Evolutionary conservation across 306 rosid genomes (phyloP), one percentile per base, ranked within the genome.

Genomic region (Fagus sylvatica): DNA sequence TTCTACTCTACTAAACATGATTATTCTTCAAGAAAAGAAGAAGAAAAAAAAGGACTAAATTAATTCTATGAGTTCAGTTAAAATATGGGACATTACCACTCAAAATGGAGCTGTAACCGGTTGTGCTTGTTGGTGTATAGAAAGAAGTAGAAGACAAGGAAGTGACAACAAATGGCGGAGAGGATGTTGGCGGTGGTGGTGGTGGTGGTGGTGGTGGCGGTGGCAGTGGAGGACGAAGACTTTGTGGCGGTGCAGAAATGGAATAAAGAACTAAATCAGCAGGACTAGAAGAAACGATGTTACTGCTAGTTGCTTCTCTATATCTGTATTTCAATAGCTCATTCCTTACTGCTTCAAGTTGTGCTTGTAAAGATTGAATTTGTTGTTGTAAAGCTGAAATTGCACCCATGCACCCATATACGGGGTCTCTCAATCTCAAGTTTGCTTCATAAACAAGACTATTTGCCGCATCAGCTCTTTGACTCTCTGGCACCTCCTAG

Each of bases 351-450:
- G 88, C 86, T 57, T 87, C 77, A n/a, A 94, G 69, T 64, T 88
- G 92, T 5, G 76, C 81, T 82, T 89, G 93, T 69, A 94, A 77
- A 10, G 92, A 57, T 76, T 90, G 98, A 71, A 85, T 78, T 79
- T 94, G 93, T 60, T 88, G 93, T 72, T 94, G 98, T 84, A 94
- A 76, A 39, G 93, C 73, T 76, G 92, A 94, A 46, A 94, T 90
- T 75, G 91, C 90, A 42, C 98, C 98, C 98, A 90, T 88, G 91
- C 94, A 87, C 41, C 98, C 98, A 76, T 92, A 90, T 0, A 94
- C 91, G 1, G 98, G 98, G 73, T 94, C 98, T 78, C 98, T 88
- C 42, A 92, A 71, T 79, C 98, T 89, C 69, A 91, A 75, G 39
- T 92, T 92, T 5, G 98, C 98, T 81, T 94, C 98, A 73, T 89